Base-by-base conservation (phyloP, 768 basidiomycete genomes). In the Daedaleopsis sinensis region DNA sequence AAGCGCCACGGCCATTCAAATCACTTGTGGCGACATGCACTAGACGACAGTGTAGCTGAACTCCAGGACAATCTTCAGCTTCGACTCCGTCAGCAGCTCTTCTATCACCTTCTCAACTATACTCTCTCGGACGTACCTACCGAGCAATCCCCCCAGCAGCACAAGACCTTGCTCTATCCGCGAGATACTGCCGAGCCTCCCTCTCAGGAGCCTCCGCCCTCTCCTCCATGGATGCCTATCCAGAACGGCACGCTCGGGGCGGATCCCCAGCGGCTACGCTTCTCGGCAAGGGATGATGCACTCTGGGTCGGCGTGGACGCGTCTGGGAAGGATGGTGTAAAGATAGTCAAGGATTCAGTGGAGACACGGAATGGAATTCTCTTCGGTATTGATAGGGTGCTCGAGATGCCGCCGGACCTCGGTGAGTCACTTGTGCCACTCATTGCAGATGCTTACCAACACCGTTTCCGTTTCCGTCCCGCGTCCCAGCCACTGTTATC, bases 71-170 rank as follows among this genome's bases (percentile, higher is more conserved):
- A 98, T 72, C 78, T 95, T 35, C 84, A 93, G 59, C 87, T 91
- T 68, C 78, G 84, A 60, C 84, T 98, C 48, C 84, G 96, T 55
- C 95, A 97, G 69, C 90, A 96, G 69, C 82, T 99, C 55, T 88
- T 98, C 69, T 98, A 98, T 72, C 97, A 98, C 74, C 76, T 98
- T 48, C 80, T 98, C 66, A 97, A 98, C 74, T 86, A 86, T 72
- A 85, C 90, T 7, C 71, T 97, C 35, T 67, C 80, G 19, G 67
- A 73, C 24, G 59, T 79, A 16, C 79, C 85, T 32, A 74, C 79
- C 5, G 67, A 76, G 3, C 74, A 82, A 35, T 69, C 77, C 11
- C 67, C 76, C 21, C 66, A 76, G 44, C 77, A 79, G 11, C 80
- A 83, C 64, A 63, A 81, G 62, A 94, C 93, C 2, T 78, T 94